Evolutionary conservation across 2,329 filamentous ascomycete species (phyloP).

Genomic region (Botrytis hyacinthi): DNA sequence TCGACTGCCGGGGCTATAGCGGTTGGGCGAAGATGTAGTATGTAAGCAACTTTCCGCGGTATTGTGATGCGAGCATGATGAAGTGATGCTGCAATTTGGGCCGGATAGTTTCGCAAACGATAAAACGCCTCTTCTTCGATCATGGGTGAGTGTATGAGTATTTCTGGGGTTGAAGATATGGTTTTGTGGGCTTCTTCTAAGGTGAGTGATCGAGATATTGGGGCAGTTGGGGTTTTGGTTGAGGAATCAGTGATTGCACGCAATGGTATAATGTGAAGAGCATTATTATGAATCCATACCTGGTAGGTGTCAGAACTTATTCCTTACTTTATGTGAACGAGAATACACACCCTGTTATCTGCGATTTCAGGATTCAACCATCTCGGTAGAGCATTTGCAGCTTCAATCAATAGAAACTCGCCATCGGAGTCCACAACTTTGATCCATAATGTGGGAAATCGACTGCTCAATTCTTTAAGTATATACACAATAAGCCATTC

Average conservation of each 20-base stretch:
- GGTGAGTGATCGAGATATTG: constrained; percentile 50
- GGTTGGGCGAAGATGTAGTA: constrained; percentile 72
- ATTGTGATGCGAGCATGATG: constrained; percentile 73
- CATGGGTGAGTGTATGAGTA: constrained; percentile 67
- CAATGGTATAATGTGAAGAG: constrained; percentile 70
- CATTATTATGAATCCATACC: constrained; percentile 83
- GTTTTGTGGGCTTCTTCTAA: constrained; percentile 62
- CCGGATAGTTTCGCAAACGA: constrained; percentile 78
- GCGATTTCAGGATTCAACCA: constrained; percentile 94
- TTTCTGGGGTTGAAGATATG: constrained; percentile 54
- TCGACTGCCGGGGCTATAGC: constrained; percentile 83
- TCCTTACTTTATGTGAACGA: background rate
- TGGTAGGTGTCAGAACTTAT: constrained; percentile 33
- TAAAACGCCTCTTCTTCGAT: constrained; percentile 91
- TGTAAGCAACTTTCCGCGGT: constrained; percentile 76
- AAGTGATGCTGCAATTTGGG: constrained; percentile 68
- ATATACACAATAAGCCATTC: constrained; percentile 97
- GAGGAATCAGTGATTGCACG: constrained; percentile 40
- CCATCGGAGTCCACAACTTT: constrained; percentile 85
- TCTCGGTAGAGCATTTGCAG: constrained; percentile 78
- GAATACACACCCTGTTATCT: constrained; percentile 61
- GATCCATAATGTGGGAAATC: constrained; percentile 74
- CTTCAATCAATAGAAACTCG: constrained; percentile 93
- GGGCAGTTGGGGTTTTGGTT: constrained; percentile 40
- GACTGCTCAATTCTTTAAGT: constrained; percentile 74